Base-by-base conservation (phyloP, 2,329 filamentous ascomycete species). In the Verticillium isaacii region DNA sequence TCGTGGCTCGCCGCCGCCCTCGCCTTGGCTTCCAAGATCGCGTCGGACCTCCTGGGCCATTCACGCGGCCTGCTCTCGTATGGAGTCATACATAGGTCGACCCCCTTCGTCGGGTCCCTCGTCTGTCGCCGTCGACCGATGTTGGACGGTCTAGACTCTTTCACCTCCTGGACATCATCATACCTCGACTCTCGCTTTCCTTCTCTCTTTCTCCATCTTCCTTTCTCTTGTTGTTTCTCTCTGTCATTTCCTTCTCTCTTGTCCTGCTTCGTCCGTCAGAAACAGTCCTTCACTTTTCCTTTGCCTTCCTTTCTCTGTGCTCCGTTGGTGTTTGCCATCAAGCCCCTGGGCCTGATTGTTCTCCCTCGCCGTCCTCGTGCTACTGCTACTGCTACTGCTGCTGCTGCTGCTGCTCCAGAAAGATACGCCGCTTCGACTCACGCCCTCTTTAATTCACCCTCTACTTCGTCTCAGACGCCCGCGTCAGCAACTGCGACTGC, bases 11-110 rank as follows among this genome's bases (percentile, higher is more conserved):
- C 34, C 55, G 32, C n/a, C n/a, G 32, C 7, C 19, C 1, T 57
- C 25, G 15, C 12, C 55, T 57, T 57, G 58, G 60, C 62, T 56
- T 64, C 62, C 63, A 65, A 63, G 60, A 64, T 56, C 57, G 45
- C 19, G 19, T 52, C 60, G 32, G 62, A 23, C 29, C n/a, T 37
- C 32, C 58, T 37, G 29, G 58, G 58, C 58, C 58, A 59, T 59
- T 55, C 58, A 59, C 41, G 29, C 41, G 58, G 19, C 58, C 58
- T 34, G 17, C n/a, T 17, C 58, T 12, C 45, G 58, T 37, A 54
- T 60, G 52, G 54, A 52, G 60, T 66, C 41, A 29, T 57, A 64
- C 63, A 50, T 60, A 61, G 60, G 56, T 61, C 54, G 57, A 60
- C 36, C 50, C 58, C 58, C 32, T 45, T 59, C 45, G 23, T 36